A percentile compares a stretch with the other conserved stretches of the same genome.
Evolutionary conservation across 768 basidiomycete genomes (phyloP).

Genomic region (Mycena belliarum): DNA sequence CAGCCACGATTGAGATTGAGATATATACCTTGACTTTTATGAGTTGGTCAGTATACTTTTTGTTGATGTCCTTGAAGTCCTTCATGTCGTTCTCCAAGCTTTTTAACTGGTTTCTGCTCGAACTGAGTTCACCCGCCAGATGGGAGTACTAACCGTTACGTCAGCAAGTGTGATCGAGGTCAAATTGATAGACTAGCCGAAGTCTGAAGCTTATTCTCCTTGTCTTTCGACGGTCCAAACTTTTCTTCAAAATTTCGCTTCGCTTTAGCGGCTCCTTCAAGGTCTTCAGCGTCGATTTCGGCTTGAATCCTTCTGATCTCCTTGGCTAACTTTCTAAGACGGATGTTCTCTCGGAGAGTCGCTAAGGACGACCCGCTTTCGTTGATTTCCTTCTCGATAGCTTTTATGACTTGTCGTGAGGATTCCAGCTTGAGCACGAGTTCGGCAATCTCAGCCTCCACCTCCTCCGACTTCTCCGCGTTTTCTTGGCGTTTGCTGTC

Average conservation of each 20-base stretch:
- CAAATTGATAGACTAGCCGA: slow-evolving; percentile 45
- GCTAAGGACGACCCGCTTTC: slow-evolving; percentile 69
- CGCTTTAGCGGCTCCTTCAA: slow-evolving; percentile 85
- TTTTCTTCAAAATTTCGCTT: slow-evolving; percentile 82
- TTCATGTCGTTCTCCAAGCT: slow-evolving; percentile 68
- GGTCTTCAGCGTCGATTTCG: slow-evolving; percentile 74
- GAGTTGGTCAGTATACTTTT: slow-evolving; percentile 86
- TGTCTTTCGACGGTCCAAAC: slow-evolving; percentile 70
- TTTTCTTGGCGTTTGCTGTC: slow-evolving; percentile 61
- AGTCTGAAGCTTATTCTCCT: slow-evolving; percentile 70
- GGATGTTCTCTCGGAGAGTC: slow-evolving; percentile 81
- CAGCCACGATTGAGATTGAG: neutral
- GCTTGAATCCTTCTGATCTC: slow-evolving; percentile 68
- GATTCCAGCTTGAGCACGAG: slow-evolving; percentile 39
- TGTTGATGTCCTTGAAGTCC: slow-evolving; percentile 87
- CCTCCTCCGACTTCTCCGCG: slow-evolving; percentile 50
- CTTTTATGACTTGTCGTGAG: slow-evolving; percentile 45
- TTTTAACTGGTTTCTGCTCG: slow-evolving; percentile 65
- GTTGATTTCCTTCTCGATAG: slow-evolving; percentile 77
- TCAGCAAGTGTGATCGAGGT: neutral
- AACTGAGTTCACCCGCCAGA: slow-evolving; percentile 80
- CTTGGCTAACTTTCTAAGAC: slow-evolving; percentile 65
- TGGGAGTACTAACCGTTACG: slow-evolving; percentile 62
- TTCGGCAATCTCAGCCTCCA: slow-evolving; percentile 39
- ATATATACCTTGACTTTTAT: slow-evolving; percentile 85